A percentile compares a stretch with the other conserved stretches of the same genome.
These are phyloP conservation scores for Diaporthe velutina DNA, from an alignment of 2,329 filamentous ascomycete genomes.

Conservation along the genomic window DNA sequence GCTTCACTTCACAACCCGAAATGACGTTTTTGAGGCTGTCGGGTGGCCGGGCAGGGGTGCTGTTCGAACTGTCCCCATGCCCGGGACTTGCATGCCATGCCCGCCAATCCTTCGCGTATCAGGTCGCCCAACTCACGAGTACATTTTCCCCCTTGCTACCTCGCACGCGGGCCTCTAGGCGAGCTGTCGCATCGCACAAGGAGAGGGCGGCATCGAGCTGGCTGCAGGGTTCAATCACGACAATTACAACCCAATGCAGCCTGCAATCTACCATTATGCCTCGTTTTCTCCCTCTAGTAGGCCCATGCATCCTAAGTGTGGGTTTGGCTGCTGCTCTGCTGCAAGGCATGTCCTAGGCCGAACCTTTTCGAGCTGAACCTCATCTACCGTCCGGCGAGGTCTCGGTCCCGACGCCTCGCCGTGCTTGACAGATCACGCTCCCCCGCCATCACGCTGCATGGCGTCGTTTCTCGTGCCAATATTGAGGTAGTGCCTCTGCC, in stretches of 20 bases:
- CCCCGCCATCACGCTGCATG: constrained; percentile 29
- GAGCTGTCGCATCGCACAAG: constrained; percentile 8
- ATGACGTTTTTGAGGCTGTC: constrained; percentile 30
- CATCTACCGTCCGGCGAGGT: not conserved
- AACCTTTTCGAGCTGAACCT: constrained; percentile 8
- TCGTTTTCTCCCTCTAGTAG: not conserved
- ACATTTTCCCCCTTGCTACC: not conserved
- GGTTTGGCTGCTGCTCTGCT: not conserved
- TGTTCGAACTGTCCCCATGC: not conserved
- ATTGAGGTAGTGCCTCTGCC: constrained; percentile 22
- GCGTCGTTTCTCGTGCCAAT: constrained; percentile 20
- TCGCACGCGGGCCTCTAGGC: not conserved
- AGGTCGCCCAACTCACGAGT: constrained; percentile 8
- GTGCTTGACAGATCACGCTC: constrained; percentile 21
- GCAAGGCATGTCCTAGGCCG: constrained; percentile 5
- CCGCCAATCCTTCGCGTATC: constrained; percentile 27
- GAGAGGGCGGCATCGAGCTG: constrained; percentile 7
- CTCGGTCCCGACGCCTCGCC: constrained; percentile 5
- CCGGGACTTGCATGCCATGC: constrained; percentile 7
- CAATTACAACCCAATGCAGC: constrained; percentile 10
- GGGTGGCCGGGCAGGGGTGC: not conserved
- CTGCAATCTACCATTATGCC: not conserved
- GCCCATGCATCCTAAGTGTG: not conserved
- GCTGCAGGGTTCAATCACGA: constrained; percentile 17
- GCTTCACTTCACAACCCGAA: not conserved